These are phyloP conservation scores for Endothia cerciana DNA, from an alignment of 2,329 filamentous ascomycete species.

Conservation along the genomic window DNA sequence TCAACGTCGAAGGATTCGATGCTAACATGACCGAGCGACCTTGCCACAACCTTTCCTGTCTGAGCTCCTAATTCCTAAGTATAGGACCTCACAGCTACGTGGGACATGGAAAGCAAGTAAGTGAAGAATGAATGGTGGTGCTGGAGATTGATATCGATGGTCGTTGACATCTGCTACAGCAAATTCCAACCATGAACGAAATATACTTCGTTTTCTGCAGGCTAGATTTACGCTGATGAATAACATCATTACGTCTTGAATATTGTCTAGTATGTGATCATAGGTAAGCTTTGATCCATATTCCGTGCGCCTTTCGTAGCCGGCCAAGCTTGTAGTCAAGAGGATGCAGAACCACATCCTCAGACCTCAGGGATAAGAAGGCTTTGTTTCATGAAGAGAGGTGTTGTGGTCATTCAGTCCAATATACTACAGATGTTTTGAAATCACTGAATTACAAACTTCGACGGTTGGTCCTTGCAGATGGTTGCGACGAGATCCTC, in stretches of 20 bases:
- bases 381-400: too few relatives aligned
- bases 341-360: neutral
- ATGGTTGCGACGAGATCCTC: neutral
- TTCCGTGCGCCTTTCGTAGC: too few relatives aligned
- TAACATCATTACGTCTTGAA: neutral
- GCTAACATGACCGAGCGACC: neutral
- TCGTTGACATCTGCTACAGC: neutral
- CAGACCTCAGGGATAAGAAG: too few relatives aligned
- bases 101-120: neutral
- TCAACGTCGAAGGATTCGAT: neutral
- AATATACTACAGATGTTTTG: constrained; percentile 39
- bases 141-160: neutral
- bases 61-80: neutral
- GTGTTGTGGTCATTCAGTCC: neutral
- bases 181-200: too few relatives aligned
- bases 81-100: neutral
- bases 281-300: too few relatives aligned
- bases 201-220: neutral
- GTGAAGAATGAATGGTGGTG: neutral
- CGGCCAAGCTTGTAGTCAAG: neutral
- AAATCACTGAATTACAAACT: neutral
- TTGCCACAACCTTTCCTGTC: neutral
- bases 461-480: neutral
- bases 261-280: too few relatives aligned
- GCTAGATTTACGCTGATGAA: neutral